These are phyloP conservation scores for Gynochthodes officinalis DNA, from an alignment of 257 asterid species.

Conservation along the genomic window DNA sequence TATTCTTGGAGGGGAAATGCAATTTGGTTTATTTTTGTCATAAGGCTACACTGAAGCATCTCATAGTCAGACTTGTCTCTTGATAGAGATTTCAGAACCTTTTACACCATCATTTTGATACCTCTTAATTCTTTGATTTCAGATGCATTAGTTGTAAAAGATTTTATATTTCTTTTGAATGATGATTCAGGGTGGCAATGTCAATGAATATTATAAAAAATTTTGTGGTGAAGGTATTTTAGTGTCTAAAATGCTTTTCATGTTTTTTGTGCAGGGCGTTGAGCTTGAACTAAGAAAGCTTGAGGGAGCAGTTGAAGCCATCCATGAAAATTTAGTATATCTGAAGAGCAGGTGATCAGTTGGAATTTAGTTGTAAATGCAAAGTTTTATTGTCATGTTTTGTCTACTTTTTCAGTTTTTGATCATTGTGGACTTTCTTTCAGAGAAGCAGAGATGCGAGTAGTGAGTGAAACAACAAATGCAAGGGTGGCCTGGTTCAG, in stretches of 20 bases:
- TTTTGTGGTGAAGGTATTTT: neutral
- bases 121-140: neutral
- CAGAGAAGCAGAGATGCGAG: constrained; percentile 83
- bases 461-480: constrained; percentile 63
- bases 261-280: constrained; percentile 50
- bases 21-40: neutral
- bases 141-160: neutral
- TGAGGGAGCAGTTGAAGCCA: constrained; percentile 86
- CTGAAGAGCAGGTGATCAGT: constrained; percentile 60
- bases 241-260: constrained; percentile 12
- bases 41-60: neutral
- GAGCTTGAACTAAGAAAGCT: constrained; percentile 90
- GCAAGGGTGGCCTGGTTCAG: constrained; percentile 79
- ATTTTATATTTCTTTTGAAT: neutral
- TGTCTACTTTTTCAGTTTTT: neutral
- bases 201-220: neutral
- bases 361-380: neutral
- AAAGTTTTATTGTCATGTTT: constrained; percentile 1
- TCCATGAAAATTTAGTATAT: constrained; percentile 73
- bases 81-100: neutral
- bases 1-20: neutral
- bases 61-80: no score
- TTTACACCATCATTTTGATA: neutral
- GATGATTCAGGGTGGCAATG: neutral
- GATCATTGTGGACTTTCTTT: neutral